Evolutionary conservation across 2,329 filamentous ascomycete species (phyloP).

Genomic region (Fusarium drepaniforme): DNA sequence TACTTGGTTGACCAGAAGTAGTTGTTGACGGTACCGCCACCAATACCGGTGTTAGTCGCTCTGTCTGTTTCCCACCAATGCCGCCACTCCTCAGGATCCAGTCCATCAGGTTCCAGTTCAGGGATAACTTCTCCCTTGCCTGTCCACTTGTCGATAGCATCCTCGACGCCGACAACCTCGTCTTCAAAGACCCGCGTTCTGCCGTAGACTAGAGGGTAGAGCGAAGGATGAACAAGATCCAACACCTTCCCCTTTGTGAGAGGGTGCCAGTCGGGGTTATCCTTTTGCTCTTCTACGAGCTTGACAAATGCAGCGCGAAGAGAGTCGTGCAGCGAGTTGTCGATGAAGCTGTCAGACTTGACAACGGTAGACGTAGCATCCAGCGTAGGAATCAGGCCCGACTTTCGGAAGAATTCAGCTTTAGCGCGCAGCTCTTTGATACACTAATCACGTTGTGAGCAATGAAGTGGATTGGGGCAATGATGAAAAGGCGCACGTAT

Average conservation of each 20-base stretch:
- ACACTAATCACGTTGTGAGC: constrained; percentile 22
- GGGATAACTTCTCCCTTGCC: constrained; percentile 40
- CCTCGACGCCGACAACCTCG: constrained; percentile 42
- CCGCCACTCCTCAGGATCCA: neutral
- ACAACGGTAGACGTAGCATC: constrained; percentile 35
- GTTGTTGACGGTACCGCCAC: constrained; percentile 66
- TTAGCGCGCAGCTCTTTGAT: constrained; percentile 60
- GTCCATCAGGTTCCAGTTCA: constrained; percentile 54
- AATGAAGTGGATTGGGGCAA: neutral
- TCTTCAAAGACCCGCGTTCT: constrained; percentile 50
- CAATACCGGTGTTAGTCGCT: constrained; percentile 46
- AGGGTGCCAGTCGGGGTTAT: constrained; percentile 34
- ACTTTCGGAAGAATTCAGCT: constrained; percentile 54
- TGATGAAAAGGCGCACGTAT: constrained; percentile 19
- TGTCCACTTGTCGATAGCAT: constrained; percentile 37
- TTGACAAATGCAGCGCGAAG: constrained; percentile 31
- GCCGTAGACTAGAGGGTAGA: constrained; percentile 39
- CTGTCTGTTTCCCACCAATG: neutral
- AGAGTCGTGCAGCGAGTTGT: neutral
- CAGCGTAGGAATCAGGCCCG: constrained; percentile 49
- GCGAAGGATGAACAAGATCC: constrained; percentile 32
- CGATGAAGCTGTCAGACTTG: constrained; percentile 41
- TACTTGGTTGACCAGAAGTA: constrained; percentile 54
- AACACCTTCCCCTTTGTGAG: neutral
- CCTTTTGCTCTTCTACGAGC: constrained; percentile 32